phyloP scores from a whole-genome alignment of 129 eudicot genomes.

The Heracleum sosnowskyi region DNA sequence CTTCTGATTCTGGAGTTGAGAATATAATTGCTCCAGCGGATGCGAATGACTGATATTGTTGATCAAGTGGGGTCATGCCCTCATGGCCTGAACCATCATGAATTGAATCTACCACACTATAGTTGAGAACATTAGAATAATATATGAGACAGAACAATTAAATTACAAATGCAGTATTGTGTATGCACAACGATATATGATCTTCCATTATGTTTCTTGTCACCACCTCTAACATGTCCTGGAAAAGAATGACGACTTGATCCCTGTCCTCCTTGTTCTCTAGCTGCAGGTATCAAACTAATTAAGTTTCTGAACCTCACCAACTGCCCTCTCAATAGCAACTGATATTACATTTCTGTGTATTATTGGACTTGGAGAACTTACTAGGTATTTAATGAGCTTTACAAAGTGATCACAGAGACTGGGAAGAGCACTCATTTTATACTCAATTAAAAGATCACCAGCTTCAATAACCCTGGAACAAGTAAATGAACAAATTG shows the following conservation, averaged over 20 bases:
- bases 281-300: conserved; percentile 38
- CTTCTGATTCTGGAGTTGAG: conserved; percentile 83
- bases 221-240: conserved; percentile 98
- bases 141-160: not conserved
- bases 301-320: conserved; percentile 5
- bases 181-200: conserved; percentile 32
- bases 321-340: too few relatives aligned
- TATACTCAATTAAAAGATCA: conserved; percentile 50
- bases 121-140: not conserved
- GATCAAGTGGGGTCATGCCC: conserved; percentile 58
- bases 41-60: conserved; percentile 91
- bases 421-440: conserved; percentile 87
- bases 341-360: not conserved
- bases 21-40: conserved; percentile 85
- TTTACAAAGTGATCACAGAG: conserved; percentile 72
- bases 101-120: conserved; percentile 63
- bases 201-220: conserved; percentile 94
- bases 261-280: conserved; percentile 87
- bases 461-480: conserved; percentile 71
- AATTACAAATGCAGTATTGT: not conserved
- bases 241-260: conserved; percentile 95
- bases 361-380: conserved; percentile 10
- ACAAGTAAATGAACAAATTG: conserved; percentile 9
- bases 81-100: conserved; percentile 67
- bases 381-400: conserved; percentile 83